Conservation (phyloP, 352 stramenopile genomes). For the Thalassiosira sp. region DNA sequence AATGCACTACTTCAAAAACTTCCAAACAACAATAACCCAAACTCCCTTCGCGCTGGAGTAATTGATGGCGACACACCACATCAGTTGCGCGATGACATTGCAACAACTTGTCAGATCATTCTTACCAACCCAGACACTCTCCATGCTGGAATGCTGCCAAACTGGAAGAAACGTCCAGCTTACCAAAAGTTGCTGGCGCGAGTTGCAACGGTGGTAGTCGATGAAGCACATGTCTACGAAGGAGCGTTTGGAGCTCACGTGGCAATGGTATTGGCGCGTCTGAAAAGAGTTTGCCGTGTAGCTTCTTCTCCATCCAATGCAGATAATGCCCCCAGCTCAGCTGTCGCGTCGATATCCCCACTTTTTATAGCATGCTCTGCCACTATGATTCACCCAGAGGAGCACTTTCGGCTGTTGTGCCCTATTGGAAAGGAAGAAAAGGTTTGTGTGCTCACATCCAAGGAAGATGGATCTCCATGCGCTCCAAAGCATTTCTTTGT, state of each 20-base stretch:
- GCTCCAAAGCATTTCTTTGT: slow-evolving; percentile 92
- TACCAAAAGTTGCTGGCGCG: slow-evolving; percentile 90
- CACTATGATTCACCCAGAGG: slow-evolving; percentile 91
- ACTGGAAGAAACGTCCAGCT: slow-evolving; percentile 73
- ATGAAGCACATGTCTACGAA: slow-evolving; percentile 95
- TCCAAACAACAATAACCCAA: slow-evolving; percentile 11
- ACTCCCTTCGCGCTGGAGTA: slow-evolving; percentile 62
- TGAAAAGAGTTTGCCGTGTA: slow-evolving; percentile 54
- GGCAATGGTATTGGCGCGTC: slow-evolving; percentile 68
- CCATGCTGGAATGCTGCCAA: slow-evolving; percentile 93
- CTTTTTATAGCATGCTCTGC: slow-evolving; percentile 94
- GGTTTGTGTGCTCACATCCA: slow-evolving; percentile 83
- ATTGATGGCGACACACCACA: slow-evolving; percentile 94
- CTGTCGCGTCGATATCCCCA: too few species aligned
- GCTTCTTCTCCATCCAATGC: slow-evolving; percentile 33
- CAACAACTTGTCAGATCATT: slow-evolving; percentile 90
- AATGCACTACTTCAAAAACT: slow-evolving; percentile 77
- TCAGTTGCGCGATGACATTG: slow-evolving; percentile 86
- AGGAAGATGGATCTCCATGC: slow-evolving; percentile 88
- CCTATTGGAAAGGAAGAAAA: slow-evolving; percentile 74
- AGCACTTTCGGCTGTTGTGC: slow-evolving; percentile 91
- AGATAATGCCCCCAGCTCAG: not conserved
- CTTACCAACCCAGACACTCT: slow-evolving; percentile 99
- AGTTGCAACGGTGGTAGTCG: slow-evolving; percentile 88
- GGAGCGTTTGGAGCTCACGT: slow-evolving; percentile 89